Evolutionary conservation across 2,329 filamentous ascomycete species (phyloP), one percentile per base, ranked within the genome.

Genomic region (Dryadomyces quercus-mongolicae): DNA sequence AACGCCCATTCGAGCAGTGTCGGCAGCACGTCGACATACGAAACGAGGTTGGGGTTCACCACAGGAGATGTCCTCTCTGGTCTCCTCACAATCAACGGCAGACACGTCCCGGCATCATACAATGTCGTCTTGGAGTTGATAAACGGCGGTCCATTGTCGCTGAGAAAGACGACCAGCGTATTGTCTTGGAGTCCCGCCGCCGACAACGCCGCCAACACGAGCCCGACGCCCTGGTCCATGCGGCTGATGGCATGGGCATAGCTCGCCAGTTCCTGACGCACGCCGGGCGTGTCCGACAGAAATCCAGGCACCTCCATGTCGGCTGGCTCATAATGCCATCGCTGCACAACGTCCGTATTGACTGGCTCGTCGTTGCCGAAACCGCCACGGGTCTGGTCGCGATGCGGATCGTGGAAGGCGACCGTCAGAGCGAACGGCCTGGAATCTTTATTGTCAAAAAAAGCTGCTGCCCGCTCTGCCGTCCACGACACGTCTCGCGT

Each of bases 41-140:
- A 74, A 5, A 75, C 63, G 59, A 75, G 62, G 55, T 73, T 74
- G 1, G 67, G 63, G 60, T 73, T 76, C 2, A 66, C 59, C 21
- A 2, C 66, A 54, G 1, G 62, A 62, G 3, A 61, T 18, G 1
- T 52, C 18, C 1, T 52, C n/a, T 0, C 44, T 0, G 74, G 72
- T 0, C 58, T 55, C 2, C 67, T 64, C 0, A 76, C 59, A 6
- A 76, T 62, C 4, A 75, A 62, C 0, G 73, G 73, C 2, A 76
- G 61, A 10, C 67, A 62, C 0, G 74, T 64, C 16, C 74, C 73
- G 0, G 74, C 70, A 52, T 76, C 73, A 58, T 71, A 77, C 0
- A 77, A 62, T 0, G 72, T 75, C 0, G 73, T 76, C 59, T 75
- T 75, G 9, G 74, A 75, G 60, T 77, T 76, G 56, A 76, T 59